Conservation (phyloP, 2,329 filamentous ascomycete genomes). For the Aspergillus arachidicola region DNA sequence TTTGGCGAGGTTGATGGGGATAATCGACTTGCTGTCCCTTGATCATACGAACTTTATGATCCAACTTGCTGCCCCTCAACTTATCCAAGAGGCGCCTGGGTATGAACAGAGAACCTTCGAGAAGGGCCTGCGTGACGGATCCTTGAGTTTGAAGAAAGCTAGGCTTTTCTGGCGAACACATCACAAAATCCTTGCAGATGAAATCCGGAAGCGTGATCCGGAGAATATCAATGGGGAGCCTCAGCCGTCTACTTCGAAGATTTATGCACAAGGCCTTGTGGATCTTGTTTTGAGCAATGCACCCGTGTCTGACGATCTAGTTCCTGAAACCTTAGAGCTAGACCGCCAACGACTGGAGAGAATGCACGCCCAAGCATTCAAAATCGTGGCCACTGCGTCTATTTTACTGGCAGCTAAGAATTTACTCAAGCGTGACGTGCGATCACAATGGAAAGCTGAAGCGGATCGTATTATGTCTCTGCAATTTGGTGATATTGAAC, state of each 20-base stretch:
- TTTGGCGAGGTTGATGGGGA: conserved; percentile 62
- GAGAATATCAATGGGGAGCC: conserved; percentile 39
- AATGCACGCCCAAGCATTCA: conserved; percentile 57
- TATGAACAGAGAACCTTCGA: conserved; percentile 65
- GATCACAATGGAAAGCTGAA: conserved; percentile 65
- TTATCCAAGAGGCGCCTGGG: conserved; percentile 62
- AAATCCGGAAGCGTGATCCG: conserved; percentile 53
- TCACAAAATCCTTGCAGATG: conserved; percentile 46
- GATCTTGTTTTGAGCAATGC: conserved; percentile 60
- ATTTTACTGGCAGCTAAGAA: conserved; percentile 68
- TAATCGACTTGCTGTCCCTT: conserved; percentile 64
- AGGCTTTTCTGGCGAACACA: conserved; percentile 57
- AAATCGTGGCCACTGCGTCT: conserved; percentile 62
- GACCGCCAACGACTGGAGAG: conserved; percentile 57
- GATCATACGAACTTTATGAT: conserved; percentile 69
- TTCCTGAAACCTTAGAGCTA: conserved; percentile 64
- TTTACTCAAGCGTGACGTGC: conserved; percentile 64
- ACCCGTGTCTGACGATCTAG: conserved; percentile 51
- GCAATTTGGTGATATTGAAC: conserved; percentile 45
- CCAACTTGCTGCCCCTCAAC: conserved; percentile 60
- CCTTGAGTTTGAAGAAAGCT: conserved; percentile 55
- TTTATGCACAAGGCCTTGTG: conserved; percentile 63
- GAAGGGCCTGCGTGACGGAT: conserved; percentile 55
- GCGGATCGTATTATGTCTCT: conserved; percentile 61
- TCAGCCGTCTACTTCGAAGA: conserved; percentile 39